Base-by-base conservation (phyloP, 257 asterid genomes). In the Anisodus acutangulus region DNA sequence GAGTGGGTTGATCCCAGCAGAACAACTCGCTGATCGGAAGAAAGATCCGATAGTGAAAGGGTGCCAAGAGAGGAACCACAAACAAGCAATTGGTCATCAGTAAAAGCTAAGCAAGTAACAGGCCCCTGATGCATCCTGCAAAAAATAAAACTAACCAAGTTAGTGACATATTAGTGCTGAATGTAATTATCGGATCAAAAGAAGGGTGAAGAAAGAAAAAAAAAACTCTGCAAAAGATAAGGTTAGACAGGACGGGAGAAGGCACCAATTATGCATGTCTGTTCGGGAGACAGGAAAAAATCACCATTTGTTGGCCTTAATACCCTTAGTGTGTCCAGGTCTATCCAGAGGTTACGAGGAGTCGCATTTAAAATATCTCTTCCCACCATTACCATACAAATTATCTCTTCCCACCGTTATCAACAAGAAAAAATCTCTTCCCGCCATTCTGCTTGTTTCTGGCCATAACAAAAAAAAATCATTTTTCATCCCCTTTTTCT, bases 81-180 rank as follows among this genome's bases (percentile, higher is more conserved):
- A 80, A 93, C 85, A 72, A 96, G 86, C 87, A 96, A 89, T 87
- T 96, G 97, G 84, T 96, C 98, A 54, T 96, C 98, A 35, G 89
- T 90, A 86, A 93, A 91, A 80, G 94, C 90, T 88, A 94, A 84
- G 86, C 94, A 90, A 43, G 98, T 88, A 67, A 92, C 94, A 60
- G 98, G 92, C 82, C 94, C 98, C 74, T 89, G 81, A 87, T 94
- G 97, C 98, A 96, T 93, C 93, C 99, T 95, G 89, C 87, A 88
- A 84, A 19, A 74, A 72, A 19, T 31, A 31, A 31, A 31, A 31
- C 45, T 74, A 74, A 49, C 22, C 81, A 41, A 70, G 79, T 70
- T 74, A 74, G 43, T 51, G 49, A 74, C 12, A 3, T 49, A 74
- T 51, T 49, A 49, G 11, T 74, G 43, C 12, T 71, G 57, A n/a